Percentiles rank a stretch among this genome's conserved stretches.
phyloP scores from a whole-genome alignment of 169 alveolate genomes.

The Eimeria sp. region DNA sequence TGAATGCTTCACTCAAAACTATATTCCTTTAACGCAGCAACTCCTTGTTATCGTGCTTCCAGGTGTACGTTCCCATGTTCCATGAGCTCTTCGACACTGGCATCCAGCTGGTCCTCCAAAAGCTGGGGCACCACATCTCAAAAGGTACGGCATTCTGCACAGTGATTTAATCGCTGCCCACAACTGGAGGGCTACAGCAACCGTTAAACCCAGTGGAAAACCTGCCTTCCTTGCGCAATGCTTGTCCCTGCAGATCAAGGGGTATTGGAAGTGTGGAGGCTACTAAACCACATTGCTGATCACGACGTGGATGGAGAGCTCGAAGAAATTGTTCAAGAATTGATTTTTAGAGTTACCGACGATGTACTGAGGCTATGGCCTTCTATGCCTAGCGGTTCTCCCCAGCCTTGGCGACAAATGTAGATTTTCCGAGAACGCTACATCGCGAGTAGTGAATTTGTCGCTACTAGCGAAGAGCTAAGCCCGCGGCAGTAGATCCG shows the following conservation, averaged over 20 bases:
- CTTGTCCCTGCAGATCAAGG: slow-evolving; percentile 17
- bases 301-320: slow-evolving; percentile 57
- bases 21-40: neutral
- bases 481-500: neutral
- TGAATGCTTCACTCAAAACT: neutral
- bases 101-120: slow-evolving; percentile 59
- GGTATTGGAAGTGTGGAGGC: slow-evolving; percentile 43
- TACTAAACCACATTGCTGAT: slow-evolving; percentile 49
- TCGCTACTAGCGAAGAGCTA: neutral
- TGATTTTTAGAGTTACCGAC: slow-evolving; percentile 30
- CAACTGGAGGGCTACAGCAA: neutral
- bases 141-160: slow-evolving; percentile 16
- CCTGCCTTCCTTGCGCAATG: neutral
- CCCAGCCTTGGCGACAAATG: slow-evolving; percentile 64
- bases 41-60: neutral
- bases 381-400: slow-evolving; percentile 59
- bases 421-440: neutral
- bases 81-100: slow-evolving; percentile 56
- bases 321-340: slow-evolving; percentile 28
- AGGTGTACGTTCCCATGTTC: slow-evolving; percentile 72
- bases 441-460: slow-evolving; percentile 16
- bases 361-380: slow-evolving; percentile 39
- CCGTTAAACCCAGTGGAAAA: neutral
- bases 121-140: slow-evolving; percentile 22
- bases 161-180: neutral